Percentiles rank a stretch among this genome's conserved stretches.
These are phyloP conservation scores for Phascolomyces articulosus DNA, from an alignment of 371 early-diverging fungal genomes.

Conservation along the genomic window DNA sequence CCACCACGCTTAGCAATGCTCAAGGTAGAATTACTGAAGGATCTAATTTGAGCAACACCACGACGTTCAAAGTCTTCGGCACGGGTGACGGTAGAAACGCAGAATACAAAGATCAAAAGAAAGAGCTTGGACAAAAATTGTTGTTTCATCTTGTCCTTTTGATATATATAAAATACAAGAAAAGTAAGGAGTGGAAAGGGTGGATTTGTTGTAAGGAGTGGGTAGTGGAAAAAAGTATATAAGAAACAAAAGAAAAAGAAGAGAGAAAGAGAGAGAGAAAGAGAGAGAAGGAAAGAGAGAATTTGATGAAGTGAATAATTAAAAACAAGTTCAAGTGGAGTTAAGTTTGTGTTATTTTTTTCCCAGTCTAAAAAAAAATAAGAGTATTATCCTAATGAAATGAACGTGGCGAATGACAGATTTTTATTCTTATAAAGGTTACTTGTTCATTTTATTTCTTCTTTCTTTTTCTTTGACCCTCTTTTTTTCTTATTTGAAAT, in stretches of 20 bases:
- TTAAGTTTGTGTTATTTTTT: neutral
- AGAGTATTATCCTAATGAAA: neutral
- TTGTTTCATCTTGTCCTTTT: slow-evolving; percentile 4
- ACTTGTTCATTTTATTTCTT: too few relatives aligned
- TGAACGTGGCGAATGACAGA: slow-evolving; percentile 1
- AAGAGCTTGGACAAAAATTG: slow-evolving; percentile 9
- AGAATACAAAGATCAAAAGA: slow-evolving; percentile 12
- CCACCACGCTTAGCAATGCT: slow-evolving; percentile 36
- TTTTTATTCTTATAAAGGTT: neutral
- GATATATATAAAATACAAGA: neutral
- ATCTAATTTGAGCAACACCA: slow-evolving; percentile 43
- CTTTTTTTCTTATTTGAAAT: too few relatives aligned
- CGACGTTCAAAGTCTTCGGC: slow-evolving; percentile 29
- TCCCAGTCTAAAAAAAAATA: slow-evolving; percentile 2
- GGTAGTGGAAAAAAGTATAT: neutral
- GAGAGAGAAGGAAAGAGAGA: slow-evolving; percentile 4
- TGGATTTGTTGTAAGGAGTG: slow-evolving; percentile 6
- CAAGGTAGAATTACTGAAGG: slow-evolving; percentile 24
- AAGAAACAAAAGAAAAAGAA: slow-evolving; percentile 1
- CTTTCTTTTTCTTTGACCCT: too few relatives aligned
- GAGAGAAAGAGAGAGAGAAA: slow-evolving; percentile 16
- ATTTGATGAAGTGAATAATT: too few relatives aligned
- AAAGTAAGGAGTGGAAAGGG: slow-evolving; percentile 17
- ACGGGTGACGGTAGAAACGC: neutral
- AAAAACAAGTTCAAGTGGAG: slow-evolving; percentile 6